Evolutionary conservation across 495 filamentous ascomycete species (phyloP).

Genomic region (Lichina pygmaea): DNA sequence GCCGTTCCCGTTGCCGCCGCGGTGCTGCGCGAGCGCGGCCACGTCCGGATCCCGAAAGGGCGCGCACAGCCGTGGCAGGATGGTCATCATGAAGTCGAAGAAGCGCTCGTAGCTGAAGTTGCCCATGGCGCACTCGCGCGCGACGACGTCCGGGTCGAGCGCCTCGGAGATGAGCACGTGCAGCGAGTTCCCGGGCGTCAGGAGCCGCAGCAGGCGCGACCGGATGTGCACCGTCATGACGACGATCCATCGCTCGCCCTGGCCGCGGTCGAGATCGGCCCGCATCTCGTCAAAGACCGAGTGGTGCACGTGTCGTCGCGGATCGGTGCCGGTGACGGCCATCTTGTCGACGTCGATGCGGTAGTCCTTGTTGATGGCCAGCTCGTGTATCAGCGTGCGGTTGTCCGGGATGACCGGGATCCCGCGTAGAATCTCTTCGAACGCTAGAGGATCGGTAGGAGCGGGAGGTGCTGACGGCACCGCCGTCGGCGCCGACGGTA

Average conservation of each 20-base stretch:
- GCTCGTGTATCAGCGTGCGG: slow-evolving; percentile 63
- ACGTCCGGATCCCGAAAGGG: slow-evolving; percentile 72
- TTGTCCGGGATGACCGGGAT: slow-evolving; percentile 57
- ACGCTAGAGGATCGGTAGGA: neutral
- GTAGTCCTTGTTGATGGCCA: slow-evolving; percentile 74
- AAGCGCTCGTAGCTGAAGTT: slow-evolving; percentile 84
- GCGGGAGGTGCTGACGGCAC: neutral
- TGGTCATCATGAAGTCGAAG: slow-evolving; percentile 65
- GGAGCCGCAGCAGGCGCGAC: slow-evolving; percentile 54
- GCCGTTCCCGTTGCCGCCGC: slow-evolving; percentile 6
- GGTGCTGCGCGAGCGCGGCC: slow-evolving; percentile 47
- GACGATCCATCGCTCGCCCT: slow-evolving; percentile 51
- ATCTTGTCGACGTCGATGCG: slow-evolving; percentile 26
- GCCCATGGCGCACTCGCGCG: slow-evolving; percentile 48
- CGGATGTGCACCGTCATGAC: slow-evolving; percentile 66
- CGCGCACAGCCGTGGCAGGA: slow-evolving; percentile 85
- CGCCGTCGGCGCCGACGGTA: neutral
- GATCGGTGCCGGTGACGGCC: slow-evolving; percentile 11
- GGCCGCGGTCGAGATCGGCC: slow-evolving; percentile 37
- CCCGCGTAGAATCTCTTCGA: slow-evolving; percentile 13
- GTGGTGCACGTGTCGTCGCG: slow-evolving; percentile 26
- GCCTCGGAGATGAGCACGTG: slow-evolving; percentile 63
- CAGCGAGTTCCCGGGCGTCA: slow-evolving; percentile 55
- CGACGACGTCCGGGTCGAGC: slow-evolving; percentile 53
- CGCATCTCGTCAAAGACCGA: slow-evolving; percentile 59